Percentiles rank a stretch among this genome's conserved stretches.
Conservation (phyloP, 257 asterid species). For the Coffea eugenioides region DNA sequence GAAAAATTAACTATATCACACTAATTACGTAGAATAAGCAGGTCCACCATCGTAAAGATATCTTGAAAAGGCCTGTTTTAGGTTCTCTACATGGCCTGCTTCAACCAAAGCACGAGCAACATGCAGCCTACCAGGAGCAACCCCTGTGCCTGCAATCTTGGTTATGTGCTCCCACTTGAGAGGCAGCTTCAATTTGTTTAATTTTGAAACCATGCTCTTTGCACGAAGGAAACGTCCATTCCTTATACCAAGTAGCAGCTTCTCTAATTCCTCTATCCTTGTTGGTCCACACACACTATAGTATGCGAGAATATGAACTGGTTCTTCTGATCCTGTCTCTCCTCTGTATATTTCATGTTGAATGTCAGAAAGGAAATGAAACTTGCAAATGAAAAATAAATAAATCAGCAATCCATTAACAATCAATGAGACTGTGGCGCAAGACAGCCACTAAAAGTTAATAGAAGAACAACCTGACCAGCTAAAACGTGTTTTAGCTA, state of each 20-base stretch:
- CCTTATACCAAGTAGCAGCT: conserved; percentile 60
- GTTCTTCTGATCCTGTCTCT: conserved; percentile 69
- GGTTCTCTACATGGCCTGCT: conserved; percentile 93
- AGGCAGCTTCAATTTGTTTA: conserved; percentile 79
- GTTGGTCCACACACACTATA: conserved; percentile 92
- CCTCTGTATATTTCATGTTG: conserved; percentile 42
- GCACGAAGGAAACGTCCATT: conserved; percentile 91
- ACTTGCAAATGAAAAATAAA: background rate
- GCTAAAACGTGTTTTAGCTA: background rate
- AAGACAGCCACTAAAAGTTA: conserved; percentile 9
- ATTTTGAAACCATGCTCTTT: conserved; percentile 73
- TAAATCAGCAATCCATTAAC: background rate
- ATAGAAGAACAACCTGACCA: background rate
- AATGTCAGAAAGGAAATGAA: background rate
- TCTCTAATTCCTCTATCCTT: conserved; percentile 55
- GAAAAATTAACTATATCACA: conserved; percentile 9
- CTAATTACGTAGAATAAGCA: conserved; percentile 84
- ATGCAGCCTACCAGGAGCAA: conserved; percentile 96
- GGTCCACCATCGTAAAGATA: conserved; percentile 98
- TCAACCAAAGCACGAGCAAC: conserved; percentile 98
- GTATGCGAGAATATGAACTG: conserved; percentile 97
- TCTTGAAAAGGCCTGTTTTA: conserved; percentile 79
- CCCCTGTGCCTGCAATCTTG: conserved; percentile 89
- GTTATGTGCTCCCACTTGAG: conserved; percentile 79
- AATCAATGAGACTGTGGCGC: conserved; percentile 3